Conservation (phyloP, 2,329 filamentous ascomycete genomes). For the Arthrocladium fulminans region DNA sequence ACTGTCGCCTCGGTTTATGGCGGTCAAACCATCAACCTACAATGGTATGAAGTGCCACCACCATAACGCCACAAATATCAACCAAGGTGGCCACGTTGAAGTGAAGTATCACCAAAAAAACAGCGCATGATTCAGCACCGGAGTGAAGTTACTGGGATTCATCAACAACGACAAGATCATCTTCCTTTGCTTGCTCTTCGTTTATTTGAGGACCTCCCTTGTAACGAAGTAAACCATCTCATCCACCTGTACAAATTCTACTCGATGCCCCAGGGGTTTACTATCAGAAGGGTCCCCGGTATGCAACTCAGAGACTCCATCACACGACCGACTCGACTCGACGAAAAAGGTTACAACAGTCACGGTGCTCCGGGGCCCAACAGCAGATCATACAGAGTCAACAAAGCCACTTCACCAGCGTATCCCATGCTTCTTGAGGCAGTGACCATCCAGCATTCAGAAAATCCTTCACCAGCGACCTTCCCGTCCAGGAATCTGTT, state of each 20-base stretch:
- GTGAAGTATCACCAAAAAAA: constrained; percentile 1
- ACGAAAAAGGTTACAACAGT: neutral
- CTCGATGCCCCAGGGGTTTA: too few relatives aligned
- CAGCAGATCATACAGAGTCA: neutral
- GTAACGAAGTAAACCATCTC: too few relatives aligned
- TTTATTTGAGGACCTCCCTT: neutral
- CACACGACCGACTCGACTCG: neutral
- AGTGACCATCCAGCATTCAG: neutral
- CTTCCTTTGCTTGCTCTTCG: constrained; percentile 1
- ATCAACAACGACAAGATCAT: neutral
- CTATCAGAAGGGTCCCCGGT: neutral
- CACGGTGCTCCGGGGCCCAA: too few relatives aligned
- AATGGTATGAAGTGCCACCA: neutral
- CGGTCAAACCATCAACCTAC: too few relatives aligned
- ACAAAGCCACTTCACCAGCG: neutral
- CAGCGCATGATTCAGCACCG: neutral
- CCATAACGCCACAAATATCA: neutral
- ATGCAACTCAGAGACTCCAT: constrained; percentile 5
- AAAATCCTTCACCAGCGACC: neutral
- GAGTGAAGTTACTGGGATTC: neutral
- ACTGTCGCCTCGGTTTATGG: too few relatives aligned
- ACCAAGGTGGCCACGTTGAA: neutral
- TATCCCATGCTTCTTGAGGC: neutral
- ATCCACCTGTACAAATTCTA: too few relatives aligned
- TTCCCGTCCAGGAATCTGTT: neutral